These are phyloP conservation scores for Trametes versicolor DNA, from an alignment of 1,284 basidiomycete species.

Conservation along the genomic window DNA sequence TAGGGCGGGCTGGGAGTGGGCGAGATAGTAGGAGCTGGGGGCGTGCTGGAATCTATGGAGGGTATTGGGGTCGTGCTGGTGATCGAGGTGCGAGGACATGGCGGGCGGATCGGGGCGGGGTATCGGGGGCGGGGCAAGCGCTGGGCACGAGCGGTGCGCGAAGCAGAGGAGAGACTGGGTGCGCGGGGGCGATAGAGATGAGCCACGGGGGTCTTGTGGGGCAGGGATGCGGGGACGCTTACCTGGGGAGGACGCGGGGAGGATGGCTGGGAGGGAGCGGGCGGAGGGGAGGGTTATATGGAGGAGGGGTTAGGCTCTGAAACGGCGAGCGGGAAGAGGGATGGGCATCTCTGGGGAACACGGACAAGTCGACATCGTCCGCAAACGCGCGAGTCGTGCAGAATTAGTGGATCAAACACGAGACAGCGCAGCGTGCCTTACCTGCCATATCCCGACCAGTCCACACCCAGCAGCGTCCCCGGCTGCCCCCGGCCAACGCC, in stretches of 20 bases:
- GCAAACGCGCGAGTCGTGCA: constrained; percentile 32
- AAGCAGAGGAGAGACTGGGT: constrained; percentile 15
- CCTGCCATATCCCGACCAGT: constrained; percentile 33
- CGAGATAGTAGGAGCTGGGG: constrained; percentile 36
- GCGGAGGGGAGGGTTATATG: constrained; percentile 35
- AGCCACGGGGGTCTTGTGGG: constrained; percentile 14
- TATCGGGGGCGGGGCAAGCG: constrained; percentile 32
- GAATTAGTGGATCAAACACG: constrained; percentile 38
- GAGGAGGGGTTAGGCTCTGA: constrained; percentile 40
- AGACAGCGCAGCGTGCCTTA: constrained; percentile 40
- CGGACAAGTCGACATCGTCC: constrained; percentile 37
- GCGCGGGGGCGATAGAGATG: constrained; percentile 7
- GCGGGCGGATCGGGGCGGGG: constrained; percentile 28
- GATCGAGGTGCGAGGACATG: constrained; percentile 39
- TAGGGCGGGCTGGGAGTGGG: constrained; percentile 34
- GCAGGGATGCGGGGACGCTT: constrained; percentile 10
- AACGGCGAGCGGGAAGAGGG: constrained; percentile 31
- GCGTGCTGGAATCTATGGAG: constrained; percentile 39
- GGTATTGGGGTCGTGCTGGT: constrained; percentile 33
- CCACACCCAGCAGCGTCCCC: constrained; percentile 3
- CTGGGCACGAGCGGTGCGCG: constrained; percentile 31
- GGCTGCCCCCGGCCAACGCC: constrained; percentile 4
- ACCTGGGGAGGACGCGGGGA: constrained; percentile 25
- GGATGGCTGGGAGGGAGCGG: constrained; percentile 26
- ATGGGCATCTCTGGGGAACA: constrained; percentile 42